phyloP scores from a whole-genome alignment of 345 rosid species.

The Eucalyptus virginea region DNA sequence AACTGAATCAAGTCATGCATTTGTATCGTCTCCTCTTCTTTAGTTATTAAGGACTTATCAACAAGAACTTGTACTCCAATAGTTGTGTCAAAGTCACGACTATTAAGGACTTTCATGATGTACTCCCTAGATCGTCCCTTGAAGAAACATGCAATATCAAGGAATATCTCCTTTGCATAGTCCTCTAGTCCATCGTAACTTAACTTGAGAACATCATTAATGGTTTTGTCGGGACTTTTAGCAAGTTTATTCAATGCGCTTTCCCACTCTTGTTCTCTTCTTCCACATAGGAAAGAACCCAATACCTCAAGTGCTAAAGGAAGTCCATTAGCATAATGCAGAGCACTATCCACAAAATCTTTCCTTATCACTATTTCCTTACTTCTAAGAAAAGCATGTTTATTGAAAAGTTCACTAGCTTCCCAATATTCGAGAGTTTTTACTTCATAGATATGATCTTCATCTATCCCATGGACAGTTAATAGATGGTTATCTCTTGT shows the following conservation, averaged over 20 bases:
- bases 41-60: neutral
- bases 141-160: neutral
- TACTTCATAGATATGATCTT: neutral
- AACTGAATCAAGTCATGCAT: no score
- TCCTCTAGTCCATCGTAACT: neutral
- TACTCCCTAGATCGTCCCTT: neutral
- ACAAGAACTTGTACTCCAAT: neutral
- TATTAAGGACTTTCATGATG: neutral
- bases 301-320: neutral
- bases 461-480: fast-evolving
- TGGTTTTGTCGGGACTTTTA: neutral
- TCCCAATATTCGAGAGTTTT: neutral
- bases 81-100: neutral
- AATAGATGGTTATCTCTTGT: neutral
- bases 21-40: fast-evolving
- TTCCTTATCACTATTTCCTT: neutral
- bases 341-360: neutral
- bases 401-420: neutral
- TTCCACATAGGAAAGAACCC: neutral
- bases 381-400: neutral
- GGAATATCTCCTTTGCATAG: neutral
- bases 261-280: neutral
- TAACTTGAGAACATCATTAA: neutral
- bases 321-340: neutral
- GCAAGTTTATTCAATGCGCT: neutral